Base-by-base conservation (phyloP, 345 rosid genomes). In the Populus tremula region DNA sequence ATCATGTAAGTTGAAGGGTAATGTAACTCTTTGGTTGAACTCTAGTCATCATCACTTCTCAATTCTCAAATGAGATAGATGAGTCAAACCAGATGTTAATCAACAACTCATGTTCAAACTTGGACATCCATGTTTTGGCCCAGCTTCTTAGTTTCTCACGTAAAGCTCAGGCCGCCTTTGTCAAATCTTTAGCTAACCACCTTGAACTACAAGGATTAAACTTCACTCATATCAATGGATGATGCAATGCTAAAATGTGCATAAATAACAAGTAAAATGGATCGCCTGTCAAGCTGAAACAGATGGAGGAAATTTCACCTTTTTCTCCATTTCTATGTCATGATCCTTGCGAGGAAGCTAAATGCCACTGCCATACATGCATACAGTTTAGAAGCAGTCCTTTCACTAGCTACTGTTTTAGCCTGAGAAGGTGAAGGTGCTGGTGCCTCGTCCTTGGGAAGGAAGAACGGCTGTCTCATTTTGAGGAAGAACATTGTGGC, bases 1-100 rank as follows among this genome's bases (percentile, higher is more conserved):
- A 25, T 54, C 35, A 17, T 70, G 79, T 77, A 75, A 69, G 78
- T 75, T 72, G 74, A 38, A 56, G 4, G 67, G 29, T n/a, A 29
- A 23, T 36, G 50, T 38, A 5, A 23, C 21, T 54, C 41, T n/a
- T 3, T 67, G 43, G 20, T 16, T 23, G 14, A 67, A 17, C 16
- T 14, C 4, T 20, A 67, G 71, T 36, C 29, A 2, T 39, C 36
- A 20, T 20, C 59, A 20, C 20, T 53, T 59, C 63, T 59, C 6
- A 23, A 9, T n/a, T 59, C 25, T 67, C 50, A 38, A 4, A 18
- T 20, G 45, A 41, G 45, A 39, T 3, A 10, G 23, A 33, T 35
- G 47, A 29, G 70, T 67, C 47, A 8, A 67, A 21, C 71, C 71
- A 5, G 1, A n/a, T 20, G 27, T 3, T 17, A 5, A n/a, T 38